Evolutionary conservation across 73 alveolate genomes (phyloP).

Genomic region (Paramecium sexaurelia): DNA sequence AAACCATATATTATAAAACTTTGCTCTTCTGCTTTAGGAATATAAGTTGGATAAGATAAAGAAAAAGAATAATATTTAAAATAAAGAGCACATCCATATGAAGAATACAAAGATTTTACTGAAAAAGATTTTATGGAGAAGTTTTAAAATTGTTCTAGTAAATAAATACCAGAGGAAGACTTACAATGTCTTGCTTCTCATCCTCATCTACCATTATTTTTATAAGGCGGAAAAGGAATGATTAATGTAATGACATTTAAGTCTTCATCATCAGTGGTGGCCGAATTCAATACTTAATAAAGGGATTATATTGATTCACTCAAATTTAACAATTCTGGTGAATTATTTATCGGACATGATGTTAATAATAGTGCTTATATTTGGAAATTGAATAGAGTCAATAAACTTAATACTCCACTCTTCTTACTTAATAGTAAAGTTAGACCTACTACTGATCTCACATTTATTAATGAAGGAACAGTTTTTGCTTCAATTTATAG

Average conservation of each 20-base stretch:
- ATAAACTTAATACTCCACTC: constrained; percentile 15
- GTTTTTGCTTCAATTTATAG: constrained; percentile 45
- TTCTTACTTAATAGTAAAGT: not conserved
- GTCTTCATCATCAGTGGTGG: not conserved
- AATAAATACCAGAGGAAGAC: constrained; percentile 18
- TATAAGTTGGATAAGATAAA: not conserved
- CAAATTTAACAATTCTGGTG: constrained; percentile 33
- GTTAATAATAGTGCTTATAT: constrained; percentile 20
- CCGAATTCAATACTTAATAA: constrained; percentile 13
- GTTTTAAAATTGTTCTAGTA: constrained; percentile 17
- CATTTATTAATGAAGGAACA: constrained; percentile 44
- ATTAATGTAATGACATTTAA: constrained; percentile 36
- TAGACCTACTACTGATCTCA: constrained; percentile 26
- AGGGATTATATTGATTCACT: constrained; percentile 19
- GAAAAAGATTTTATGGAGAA: constrained; percentile 41
- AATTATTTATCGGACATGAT: constrained; percentile 50
- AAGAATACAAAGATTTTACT: not conserved
- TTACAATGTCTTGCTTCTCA: not conserved
- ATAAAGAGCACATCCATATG: not conserved
- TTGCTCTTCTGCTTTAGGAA: not conserved
- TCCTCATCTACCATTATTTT: constrained; percentile 40
- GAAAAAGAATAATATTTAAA: not conserved
- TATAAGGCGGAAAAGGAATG: constrained; percentile 19
- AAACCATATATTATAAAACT: not conserved
- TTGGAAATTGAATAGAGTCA: constrained; percentile 29